Conservation (phyloP, 129 eudicot genomes). For the Apium graveolens region DNA sequence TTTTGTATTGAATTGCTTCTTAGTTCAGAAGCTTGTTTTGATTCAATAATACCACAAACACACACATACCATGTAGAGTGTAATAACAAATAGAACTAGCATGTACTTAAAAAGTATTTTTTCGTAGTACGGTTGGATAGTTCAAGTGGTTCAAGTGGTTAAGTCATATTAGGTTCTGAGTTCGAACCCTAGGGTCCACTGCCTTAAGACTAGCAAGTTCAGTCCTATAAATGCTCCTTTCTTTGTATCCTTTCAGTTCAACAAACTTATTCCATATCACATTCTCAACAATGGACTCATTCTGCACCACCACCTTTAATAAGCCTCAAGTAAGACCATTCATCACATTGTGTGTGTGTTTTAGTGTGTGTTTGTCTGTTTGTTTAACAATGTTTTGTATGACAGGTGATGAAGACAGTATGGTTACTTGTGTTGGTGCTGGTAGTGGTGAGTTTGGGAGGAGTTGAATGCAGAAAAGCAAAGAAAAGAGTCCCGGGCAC, state of each 20-base stretch:
- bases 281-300: slow-evolving; percentile 16
- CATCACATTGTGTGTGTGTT: not conserved
- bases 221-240: slow-evolving; percentile 41
- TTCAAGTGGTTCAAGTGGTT: no score
- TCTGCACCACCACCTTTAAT: not conserved
- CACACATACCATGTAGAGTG: no score
- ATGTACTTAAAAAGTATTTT: no score
- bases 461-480: slow-evolving; percentile 46
- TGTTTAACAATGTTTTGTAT: not conserved
- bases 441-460: slow-evolving; percentile 22
- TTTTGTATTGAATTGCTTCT: not conserved
- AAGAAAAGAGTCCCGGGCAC: slow-evolving; percentile 16
- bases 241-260: slow-evolving; percentile 2
- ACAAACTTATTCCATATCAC: slow-evolving; percentile 30
- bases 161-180: no score
- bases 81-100: no score
- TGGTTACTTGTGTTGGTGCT: slow-evolving; percentile 24
- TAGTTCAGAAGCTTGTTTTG: not conserved
- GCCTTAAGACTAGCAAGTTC: not conserved
- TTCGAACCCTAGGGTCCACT: no score
- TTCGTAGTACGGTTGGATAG: no score
- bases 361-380: not conserved
- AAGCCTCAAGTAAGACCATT: not conserved
- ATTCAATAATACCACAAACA: not conserved
- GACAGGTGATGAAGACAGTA: slow-evolving; percentile 29